Evolutionary conservation across 768 basidiomycete genomes (phyloP).

Genomic region (Austroboletus festivus): DNA sequence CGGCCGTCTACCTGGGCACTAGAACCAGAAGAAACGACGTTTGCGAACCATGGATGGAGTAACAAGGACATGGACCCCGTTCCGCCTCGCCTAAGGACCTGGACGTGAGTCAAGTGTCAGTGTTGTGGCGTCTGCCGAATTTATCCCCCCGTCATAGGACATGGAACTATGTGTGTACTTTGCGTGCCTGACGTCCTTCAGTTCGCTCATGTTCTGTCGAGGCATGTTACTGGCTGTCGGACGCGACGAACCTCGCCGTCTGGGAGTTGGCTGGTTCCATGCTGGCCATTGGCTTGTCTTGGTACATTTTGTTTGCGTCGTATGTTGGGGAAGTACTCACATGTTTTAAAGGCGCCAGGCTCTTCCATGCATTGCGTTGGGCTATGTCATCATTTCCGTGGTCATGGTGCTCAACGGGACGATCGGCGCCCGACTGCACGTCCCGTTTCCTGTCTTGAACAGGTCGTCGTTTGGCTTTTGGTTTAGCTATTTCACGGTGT

Average conservation of each 20-base stretch:
- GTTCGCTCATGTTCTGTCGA: constrained; percentile 12
- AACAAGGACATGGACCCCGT: constrained; percentile 82
- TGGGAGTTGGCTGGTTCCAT: constrained; percentile 61
- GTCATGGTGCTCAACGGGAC: constrained; percentile 79
- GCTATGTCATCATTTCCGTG: constrained; percentile 66
- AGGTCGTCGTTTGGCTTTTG: constrained; percentile 87
- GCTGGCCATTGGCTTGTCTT: constrained; percentile 72
- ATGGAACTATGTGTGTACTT: constrained; percentile 65
- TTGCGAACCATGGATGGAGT: constrained; percentile 61
- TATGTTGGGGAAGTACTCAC: background rate
- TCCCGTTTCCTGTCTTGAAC: constrained; percentile 76
- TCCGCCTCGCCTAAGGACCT: constrained; percentile 55
- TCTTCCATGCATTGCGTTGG: constrained; percentile 65
- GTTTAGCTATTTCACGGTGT: constrained; percentile 82
- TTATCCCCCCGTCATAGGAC: constrained; percentile 27
- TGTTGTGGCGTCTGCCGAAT: background rate
- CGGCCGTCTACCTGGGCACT: constrained; percentile 21
- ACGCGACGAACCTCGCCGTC: constrained; percentile 41
- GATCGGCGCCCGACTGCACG: constrained; percentile 70
- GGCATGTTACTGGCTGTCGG: constrained; percentile 32
- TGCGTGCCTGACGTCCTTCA: constrained; percentile 31
- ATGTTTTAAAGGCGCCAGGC: constrained; percentile 53
- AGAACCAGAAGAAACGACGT: constrained; percentile 37
- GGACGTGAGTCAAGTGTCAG: constrained; percentile 38
- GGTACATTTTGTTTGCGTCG: constrained; percentile 33